Evolutionary conservation across 2,329 filamentous ascomycete species (phyloP).

Genomic region (Didymella sp.): DNA sequence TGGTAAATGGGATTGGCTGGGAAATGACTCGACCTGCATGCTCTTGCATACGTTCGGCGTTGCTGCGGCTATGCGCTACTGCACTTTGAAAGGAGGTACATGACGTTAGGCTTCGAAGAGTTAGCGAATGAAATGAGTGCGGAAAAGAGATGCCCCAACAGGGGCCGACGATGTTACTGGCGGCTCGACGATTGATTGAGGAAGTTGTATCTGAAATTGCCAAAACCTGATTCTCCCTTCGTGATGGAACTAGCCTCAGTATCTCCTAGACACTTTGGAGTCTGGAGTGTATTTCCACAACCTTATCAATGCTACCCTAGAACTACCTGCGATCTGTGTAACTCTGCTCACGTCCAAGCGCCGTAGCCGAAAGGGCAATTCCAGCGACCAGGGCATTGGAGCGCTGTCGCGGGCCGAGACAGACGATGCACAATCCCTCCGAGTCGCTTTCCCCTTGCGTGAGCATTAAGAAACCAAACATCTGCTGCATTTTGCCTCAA

Average conservation of each 20-base stretch:
- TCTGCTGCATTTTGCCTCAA: neutral
- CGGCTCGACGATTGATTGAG: slow-evolving; percentile 2
- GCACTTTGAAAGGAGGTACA: slow-evolving; percentile 37
- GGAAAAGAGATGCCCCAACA: slow-evolving; percentile 31
- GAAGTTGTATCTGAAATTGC: neutral
- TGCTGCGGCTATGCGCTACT: slow-evolving; percentile 24
- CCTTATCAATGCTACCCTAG: slow-evolving; percentile 11
- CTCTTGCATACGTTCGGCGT: slow-evolving; percentile 23
- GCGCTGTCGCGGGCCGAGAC: slow-evolving; percentile 14
- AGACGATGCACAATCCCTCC: slow-evolving; percentile 9
- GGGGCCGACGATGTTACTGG: slow-evolving; percentile 8
- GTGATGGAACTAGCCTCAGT: neutral
- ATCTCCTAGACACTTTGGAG: slow-evolving; percentile 1
- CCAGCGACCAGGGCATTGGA: slow-evolving; percentile 16
- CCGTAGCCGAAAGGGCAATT: slow-evolving; percentile 14
- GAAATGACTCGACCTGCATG: slow-evolving; percentile 32
- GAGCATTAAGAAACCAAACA: neutral
- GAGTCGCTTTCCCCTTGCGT: slow-evolving; percentile 3
- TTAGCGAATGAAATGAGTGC: slow-evolving; percentile 27
- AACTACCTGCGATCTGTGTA: slow-evolving; percentile 6
- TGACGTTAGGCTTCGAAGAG: slow-evolving; percentile 23
- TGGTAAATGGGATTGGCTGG: slow-evolving; percentile 15
- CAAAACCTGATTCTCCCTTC: neutral
- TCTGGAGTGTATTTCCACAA: neutral
- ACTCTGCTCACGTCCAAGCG: slow-evolving; percentile 11